These are phyloP conservation scores for Metarhizium robertsii DNA, from an alignment of 2,329 filamentous ascomycete genomes.

Conservation along the genomic window DNA sequence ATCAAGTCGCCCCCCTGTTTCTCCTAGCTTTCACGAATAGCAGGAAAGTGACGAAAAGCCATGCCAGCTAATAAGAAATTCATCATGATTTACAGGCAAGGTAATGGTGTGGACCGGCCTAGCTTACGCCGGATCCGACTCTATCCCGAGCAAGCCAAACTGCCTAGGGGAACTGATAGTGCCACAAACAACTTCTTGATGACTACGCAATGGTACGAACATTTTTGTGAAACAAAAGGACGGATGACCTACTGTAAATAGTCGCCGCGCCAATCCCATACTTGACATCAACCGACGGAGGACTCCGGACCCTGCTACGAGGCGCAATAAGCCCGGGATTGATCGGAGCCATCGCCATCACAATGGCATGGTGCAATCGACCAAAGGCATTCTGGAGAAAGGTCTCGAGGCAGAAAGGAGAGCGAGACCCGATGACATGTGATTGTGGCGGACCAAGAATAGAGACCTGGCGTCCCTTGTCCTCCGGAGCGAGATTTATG, in stretches of 20 bases:
- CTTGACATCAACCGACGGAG: background rate
- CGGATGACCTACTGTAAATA: background rate
- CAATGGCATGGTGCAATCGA: background rate
- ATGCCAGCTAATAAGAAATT: background rate
- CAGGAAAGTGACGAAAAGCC: background rate
- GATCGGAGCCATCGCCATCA: background rate
- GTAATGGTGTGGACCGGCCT: slow-evolving; percentile 1
- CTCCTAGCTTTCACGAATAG: background rate
- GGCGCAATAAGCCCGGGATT: background rate
- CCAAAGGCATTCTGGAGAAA: background rate
- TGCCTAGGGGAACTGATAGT: background rate
- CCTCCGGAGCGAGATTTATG: too few relatives aligned
- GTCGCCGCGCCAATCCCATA: background rate
- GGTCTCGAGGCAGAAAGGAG: background rate
- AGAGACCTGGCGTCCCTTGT: too few relatives aligned
- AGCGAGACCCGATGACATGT: slow-evolving; percentile 2
- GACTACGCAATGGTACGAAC: background rate
- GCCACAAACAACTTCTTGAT: background rate
- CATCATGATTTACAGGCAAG: background rate
- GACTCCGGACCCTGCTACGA: background rate
- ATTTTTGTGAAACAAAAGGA: background rate
- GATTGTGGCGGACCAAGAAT: background rate
- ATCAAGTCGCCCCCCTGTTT: background rate
- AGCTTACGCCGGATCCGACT: background rate
- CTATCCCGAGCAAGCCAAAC: background rate